Base-by-base conservation (phyloP, 2,329 filamentous ascomycete species). In the Diaporthe velutina region DNA sequence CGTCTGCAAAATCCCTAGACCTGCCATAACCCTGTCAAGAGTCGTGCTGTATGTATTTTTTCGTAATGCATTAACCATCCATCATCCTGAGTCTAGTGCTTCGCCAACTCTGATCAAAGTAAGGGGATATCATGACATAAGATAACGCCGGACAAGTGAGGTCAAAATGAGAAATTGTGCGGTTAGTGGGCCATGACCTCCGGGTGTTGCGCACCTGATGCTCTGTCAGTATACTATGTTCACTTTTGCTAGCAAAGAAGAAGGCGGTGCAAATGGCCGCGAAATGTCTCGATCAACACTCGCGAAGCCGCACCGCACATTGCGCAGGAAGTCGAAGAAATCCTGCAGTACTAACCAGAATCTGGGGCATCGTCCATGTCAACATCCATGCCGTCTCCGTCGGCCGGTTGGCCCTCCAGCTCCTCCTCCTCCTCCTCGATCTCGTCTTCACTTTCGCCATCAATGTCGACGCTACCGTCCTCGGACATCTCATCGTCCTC, bases 371-470 rank as follows among this genome's bases (percentile, higher is more conserved):
- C 74, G 25, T 80, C 80, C 61, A 75, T 78, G 76, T 84, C 83
- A 2, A 84, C 81, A 52, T 84, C 83, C 83, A 84, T 84, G 61
- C 83, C 82, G 48, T 70, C 75, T 55, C 78, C 81, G 33, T 80
- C 80, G 33, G 55, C 79, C 10, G 73, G 78, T 52, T 81, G 80
- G 57, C 61, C 78, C 45, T 81, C 80, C n/a, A 45, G 78, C 58
- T 80, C 81, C 66, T 82, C 80, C 71, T 82, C 79, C 72, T 83
- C 82, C 64, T 83, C 81, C 72, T 83, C 79, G 6, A 81, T 76
- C 77, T 84, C 83, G n/a, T 83, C 83, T 50, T 84, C 83, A 72
- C 81, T 83, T 77, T 84, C 83, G 75, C 82, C 82, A 78, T 84
- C 83, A 52, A 84, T 82, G 58, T 84, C 83, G 25, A 83, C 83